These are phyloP conservation scores for Fusarium papillatum DNA, from an alignment of 2,329 filamentous ascomycete genomes.

Conservation along the genomic window DNA sequence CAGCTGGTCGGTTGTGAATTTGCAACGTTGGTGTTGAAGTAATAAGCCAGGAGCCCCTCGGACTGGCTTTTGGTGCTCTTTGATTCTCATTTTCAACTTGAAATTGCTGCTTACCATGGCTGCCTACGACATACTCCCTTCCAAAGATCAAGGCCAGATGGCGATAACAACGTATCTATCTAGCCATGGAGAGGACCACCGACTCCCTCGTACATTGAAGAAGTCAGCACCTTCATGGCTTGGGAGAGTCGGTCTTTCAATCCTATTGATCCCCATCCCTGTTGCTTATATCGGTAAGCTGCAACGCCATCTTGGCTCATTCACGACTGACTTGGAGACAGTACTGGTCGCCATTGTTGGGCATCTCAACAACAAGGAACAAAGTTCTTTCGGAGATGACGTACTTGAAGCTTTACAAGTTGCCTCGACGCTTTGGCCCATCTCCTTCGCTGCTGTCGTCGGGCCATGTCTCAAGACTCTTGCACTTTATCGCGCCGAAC, in stretches of 20 bases:
- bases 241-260: background rate
- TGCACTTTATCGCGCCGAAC: background rate
- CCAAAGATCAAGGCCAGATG: background rate
- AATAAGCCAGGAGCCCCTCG: background rate
- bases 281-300: background rate
- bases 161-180: background rate
- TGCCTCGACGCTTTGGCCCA: slow-evolving; percentile 19
- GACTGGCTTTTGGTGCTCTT: background rate
- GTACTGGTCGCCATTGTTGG: background rate
- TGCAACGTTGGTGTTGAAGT: background rate
- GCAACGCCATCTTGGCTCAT: no score
- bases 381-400: background rate
- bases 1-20: background rate
- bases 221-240: slow-evolving; percentile 1
- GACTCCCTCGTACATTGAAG: background rate
- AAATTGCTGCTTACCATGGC: background rate
- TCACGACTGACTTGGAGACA: background rate
- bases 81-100: no score
- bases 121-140: background rate
- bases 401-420: background rate
- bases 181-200: background rate
- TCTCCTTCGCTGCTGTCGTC: slow-evolving; percentile 5
- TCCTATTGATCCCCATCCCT: background rate
- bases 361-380: background rate
- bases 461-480: slow-evolving; percentile 13